Percentiles rank a stretch among this genome's conserved stretches.
Conservation (phyloP, 2,329 filamentous ascomycete species). For the Whalleya microplaca region DNA sequence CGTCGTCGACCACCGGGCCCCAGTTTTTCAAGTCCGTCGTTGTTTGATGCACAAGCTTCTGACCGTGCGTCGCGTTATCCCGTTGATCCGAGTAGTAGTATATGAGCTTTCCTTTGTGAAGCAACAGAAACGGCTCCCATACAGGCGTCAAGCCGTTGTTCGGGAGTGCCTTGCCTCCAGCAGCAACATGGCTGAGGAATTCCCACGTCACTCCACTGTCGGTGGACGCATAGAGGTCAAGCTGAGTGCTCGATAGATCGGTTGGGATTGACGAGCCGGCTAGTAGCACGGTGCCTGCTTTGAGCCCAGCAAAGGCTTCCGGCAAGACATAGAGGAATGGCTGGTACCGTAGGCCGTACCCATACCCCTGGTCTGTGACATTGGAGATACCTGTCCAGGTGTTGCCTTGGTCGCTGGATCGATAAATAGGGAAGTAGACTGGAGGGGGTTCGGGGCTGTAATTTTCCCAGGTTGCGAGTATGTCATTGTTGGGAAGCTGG, state of each 20-base stretch:
- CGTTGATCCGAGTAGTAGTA: slow-evolving; percentile 75
- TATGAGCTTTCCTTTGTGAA: slow-evolving; percentile 62
- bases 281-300: slow-evolving; percentile 65
- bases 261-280: slow-evolving; percentile 63
- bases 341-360: slow-evolving; percentile 70
- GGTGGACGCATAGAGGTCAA: slow-evolving; percentile 69
- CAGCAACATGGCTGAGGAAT: slow-evolving; percentile 68
- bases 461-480: slow-evolving; percentile 60
- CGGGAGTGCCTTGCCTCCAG: slow-evolving; percentile 63
- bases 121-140: slow-evolving; percentile 72
- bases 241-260: slow-evolving; percentile 65
- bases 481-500: slow-evolving; percentile 49
- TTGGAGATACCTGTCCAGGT: slow-evolving; percentile 67
- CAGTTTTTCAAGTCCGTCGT: slow-evolving; percentile 63
- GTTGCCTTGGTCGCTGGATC: slow-evolving; percentile 55
- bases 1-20: slow-evolving; percentile 63
- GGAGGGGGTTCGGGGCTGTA: slow-evolving; percentile 59
- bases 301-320: slow-evolving; percentile 58
- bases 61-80: slow-evolving; percentile 61
- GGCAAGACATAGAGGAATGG: slow-evolving; percentile 69
- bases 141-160: slow-evolving; percentile 70
- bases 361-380: slow-evolving; percentile 66
- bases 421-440: slow-evolving; percentile 59
- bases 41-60: slow-evolving; percentile 70
- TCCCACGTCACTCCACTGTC: slow-evolving; percentile 67